A percentile compares a stretch with the other conserved stretches of the same genome.
Conservation (phyloP, 2,329 filamentous ascomycete genomes). For the Clonostachys chloroleuca region DNA sequence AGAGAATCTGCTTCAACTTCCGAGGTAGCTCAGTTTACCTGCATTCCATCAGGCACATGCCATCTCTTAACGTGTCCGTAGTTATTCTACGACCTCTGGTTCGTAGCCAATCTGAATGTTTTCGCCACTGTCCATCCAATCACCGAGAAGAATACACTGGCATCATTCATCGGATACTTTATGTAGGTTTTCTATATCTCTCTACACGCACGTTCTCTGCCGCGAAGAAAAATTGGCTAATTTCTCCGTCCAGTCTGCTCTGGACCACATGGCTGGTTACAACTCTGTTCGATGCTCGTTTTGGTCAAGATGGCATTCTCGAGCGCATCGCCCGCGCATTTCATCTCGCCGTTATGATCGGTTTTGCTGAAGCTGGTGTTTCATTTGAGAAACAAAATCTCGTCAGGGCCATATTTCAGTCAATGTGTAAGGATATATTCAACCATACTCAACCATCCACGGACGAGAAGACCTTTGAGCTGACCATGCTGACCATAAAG, state of each 20-base stretch:
- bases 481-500: constrained; percentile 7
- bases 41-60: too few relatives aligned
- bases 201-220: too few relatives aligned
- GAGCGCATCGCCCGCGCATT: constrained; percentile 52
- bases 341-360: constrained; percentile 61
- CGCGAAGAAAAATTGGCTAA: too few relatives aligned
- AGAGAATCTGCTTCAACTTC: not conserved
- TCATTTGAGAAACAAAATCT: constrained; percentile 32
- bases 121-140: constrained; percentile 34
- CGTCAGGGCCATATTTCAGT: constrained; percentile 23
- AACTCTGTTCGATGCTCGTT: constrained; percentile 61
- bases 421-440: constrained; percentile 27
- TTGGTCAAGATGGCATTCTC: constrained; percentile 59
- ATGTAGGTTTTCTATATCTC: too few relatives aligned
- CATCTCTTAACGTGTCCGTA: constrained; percentile 21
- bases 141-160: constrained; percentile 21
- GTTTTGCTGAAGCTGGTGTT: constrained; percentile 56
- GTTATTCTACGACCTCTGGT: constrained; percentile 31
- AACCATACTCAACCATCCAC: not conserved
- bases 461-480: too few relatives aligned
- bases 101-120: constrained; percentile 58
- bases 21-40: not conserved
- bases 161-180: constrained; percentile 28
- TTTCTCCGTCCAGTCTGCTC: constrained; percentile 35
- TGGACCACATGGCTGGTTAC: constrained; percentile 68